phyloP scores from a whole-genome alignment of 495 filamentous ascomycete genomes.

The Baudoinia panamericana region DNA sequence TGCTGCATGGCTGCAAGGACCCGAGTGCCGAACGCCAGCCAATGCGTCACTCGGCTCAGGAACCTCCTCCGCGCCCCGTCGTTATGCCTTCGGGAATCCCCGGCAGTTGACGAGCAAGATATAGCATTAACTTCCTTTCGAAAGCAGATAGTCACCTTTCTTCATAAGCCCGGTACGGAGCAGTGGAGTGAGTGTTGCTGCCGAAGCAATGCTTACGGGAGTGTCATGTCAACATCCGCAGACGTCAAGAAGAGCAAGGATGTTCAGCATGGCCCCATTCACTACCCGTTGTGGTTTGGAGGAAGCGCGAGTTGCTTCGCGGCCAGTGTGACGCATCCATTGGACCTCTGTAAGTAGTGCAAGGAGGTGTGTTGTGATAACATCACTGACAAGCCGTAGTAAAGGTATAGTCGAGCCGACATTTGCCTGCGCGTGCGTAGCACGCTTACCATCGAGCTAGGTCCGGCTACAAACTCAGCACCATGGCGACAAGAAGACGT shows the following conservation, averaged over 20 bases:
- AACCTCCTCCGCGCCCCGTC: too few species aligned
- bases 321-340: conserved; percentile 76
- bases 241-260: conserved; percentile 22
- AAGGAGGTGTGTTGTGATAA: neutral
- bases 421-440: conserved; percentile 2
- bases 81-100: too few species aligned
- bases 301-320: conserved; percentile 84
- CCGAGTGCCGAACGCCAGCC: too few species aligned
- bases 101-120: too few species aligned
- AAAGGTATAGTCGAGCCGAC: conserved; percentile 13
- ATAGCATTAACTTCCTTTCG: too few species aligned
- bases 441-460: conserved; percentile 29
- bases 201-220: conserved; percentile 14
- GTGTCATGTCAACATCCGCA: conserved; percentile 23
- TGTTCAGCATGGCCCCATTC: conserved; percentile 25
- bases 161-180: too few species aligned
- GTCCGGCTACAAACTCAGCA: conserved; percentile 71
- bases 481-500: conserved; percentile 38
- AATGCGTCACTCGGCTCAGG: too few species aligned
- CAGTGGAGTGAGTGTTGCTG: too few species aligned
- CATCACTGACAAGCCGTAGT: conserved; percentile 17
- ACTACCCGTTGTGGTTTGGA: conserved; percentile 75
- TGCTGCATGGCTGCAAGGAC: too few species aligned
- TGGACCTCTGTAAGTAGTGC: conserved; percentile 56
- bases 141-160: too few species aligned